These are phyloP conservation scores for Ganoderma lingzhi DNA, from an alignment of 1,284 basidiomycete genomes.

Conservation along the genomic window DNA sequence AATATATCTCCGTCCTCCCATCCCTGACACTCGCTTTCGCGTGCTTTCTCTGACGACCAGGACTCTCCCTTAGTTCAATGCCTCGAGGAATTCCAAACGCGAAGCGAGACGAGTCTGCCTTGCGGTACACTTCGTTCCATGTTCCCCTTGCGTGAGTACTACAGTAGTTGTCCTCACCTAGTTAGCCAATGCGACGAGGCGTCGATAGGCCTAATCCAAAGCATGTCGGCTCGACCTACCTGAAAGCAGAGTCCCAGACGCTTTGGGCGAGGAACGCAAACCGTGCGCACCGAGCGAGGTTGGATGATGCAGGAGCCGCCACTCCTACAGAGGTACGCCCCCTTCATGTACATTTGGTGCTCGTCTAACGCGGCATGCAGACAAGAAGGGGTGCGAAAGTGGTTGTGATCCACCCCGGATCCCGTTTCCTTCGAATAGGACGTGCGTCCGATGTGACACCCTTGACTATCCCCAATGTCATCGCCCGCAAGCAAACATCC, in stretches of 20 bases:
- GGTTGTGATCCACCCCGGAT: conserved; percentile 95
- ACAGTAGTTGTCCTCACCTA: background rate
- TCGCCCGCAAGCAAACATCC: conserved; percentile 70
- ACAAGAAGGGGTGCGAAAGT: conserved; percentile 76
- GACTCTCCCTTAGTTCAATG: conserved; percentile 52
- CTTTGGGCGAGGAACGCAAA: conserved; percentile 75
- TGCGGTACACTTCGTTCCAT: conserved; percentile 82
- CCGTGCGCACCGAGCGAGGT: conserved; percentile 36
- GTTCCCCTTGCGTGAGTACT: conserved; percentile 74
- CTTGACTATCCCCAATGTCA: conserved; percentile 75
- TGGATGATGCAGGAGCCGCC: conserved; percentile 35
- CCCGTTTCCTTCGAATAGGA: conserved; percentile 87
- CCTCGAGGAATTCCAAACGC: conserved; percentile 82
- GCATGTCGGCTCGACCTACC: conserved; percentile 75
- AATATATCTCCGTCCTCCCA: conserved; percentile 4
- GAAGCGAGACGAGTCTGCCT: conserved; percentile 79
- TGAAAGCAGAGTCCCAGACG: conserved; percentile 74
- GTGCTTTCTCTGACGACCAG: background rate
- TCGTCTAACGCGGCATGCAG: conserved; percentile 30
- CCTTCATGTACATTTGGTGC: conserved; percentile 25
- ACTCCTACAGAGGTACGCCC: conserved; percentile 53
- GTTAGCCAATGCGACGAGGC: background rate
- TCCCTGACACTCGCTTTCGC: background rate
- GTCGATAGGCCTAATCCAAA: conserved; percentile 72
- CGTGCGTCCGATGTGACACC: conserved; percentile 90